Conservation (phyloP, 495 filamentous ascomycete species). For the Aspergillus haitiensis region DNA sequence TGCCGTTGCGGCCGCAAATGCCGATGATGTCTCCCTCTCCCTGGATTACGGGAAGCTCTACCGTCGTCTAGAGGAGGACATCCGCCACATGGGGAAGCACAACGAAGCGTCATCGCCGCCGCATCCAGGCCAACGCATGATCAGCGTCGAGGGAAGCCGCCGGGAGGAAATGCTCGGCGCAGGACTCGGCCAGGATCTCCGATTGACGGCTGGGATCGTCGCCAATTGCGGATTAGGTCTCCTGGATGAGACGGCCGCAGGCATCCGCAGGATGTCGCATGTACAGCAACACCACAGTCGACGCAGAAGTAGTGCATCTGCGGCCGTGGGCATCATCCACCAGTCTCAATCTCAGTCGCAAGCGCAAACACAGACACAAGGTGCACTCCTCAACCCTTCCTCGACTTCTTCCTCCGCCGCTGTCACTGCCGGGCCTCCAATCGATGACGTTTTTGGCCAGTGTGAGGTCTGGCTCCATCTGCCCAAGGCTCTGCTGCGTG, state of each 20-base stretch:
- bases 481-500: conserved; percentile 45
- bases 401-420: conserved; percentile 10
- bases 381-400: conserved; percentile 11
- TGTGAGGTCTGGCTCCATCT: conserved; percentile 45
- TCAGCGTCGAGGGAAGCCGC: conserved; percentile 37
- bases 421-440: conserved; percentile 21
- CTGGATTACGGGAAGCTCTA: conserved; percentile 52
- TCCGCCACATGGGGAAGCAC: conserved; percentile 34
- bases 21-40: conserved; percentile 48
- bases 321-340: neutral
- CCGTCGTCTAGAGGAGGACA: conserved; percentile 43
- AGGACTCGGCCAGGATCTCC: conserved; percentile 38
- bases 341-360: conserved; percentile 8
- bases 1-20: conserved; percentile 41
- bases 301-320: conserved; percentile 32
- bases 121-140: conserved; percentile 26
- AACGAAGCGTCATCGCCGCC: conserved; percentile 12
- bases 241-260: conserved; percentile 45
- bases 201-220: conserved; percentile 41
- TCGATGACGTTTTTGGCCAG: conserved; percentile 38
- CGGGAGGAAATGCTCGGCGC: conserved; percentile 35
- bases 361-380: conserved; percentile 9
- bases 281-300: conserved; percentile 28
- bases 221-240: conserved; percentile 41
- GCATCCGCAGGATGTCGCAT: conserved; percentile 43